These are phyloP conservation scores for Lactarius psammicola DNA, from an alignment of 768 basidiomycete genomes.

Conservation along the genomic window DNA sequence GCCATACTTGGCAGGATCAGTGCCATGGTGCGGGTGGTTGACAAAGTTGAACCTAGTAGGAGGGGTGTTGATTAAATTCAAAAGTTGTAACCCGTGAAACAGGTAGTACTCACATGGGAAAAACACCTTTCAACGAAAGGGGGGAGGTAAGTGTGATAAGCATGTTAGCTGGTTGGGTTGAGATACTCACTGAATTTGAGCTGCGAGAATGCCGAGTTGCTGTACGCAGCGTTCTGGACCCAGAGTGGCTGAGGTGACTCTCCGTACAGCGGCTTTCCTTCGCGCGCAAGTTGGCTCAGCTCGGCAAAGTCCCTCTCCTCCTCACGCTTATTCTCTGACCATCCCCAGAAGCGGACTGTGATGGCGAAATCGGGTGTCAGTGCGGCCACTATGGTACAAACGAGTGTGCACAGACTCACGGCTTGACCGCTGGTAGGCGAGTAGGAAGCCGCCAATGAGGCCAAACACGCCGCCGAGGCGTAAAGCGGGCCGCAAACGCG, in stretches of 20 bases:
- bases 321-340: constrained; percentile 86
- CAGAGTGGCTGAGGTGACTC: constrained; percentile 76
- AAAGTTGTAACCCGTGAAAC: constrained; percentile 8
- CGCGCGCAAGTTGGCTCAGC: constrained; percentile 65
- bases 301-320: constrained; percentile 75
- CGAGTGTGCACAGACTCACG: constrained; percentile 50
- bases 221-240: constrained; percentile 82
- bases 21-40: constrained; percentile 84
- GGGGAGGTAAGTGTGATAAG: constrained; percentile 5
- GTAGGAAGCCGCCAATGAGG: constrained; percentile 85
- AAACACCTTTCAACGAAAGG: constrained; percentile 47
- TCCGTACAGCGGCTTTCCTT: constrained; percentile 87
- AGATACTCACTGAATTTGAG: constrained; percentile 75
- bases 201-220: constrained; percentile 92
- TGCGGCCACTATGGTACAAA: constrained; percentile 13
- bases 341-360: constrained; percentile 91
- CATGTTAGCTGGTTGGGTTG: neutral
- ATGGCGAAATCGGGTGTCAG: constrained; percentile 12
- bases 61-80: constrained; percentile 1
- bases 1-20: constrained; percentile 76
- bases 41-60: constrained; percentile 86
- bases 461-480: constrained; percentile 73
- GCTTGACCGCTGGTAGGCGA: constrained; percentile 89
- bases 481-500: constrained; percentile 41
- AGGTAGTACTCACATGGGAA: constrained; percentile 63